Evolutionary conservation across 176 grass and related monocot species (phyloP).

Genomic region (Poa pratensis): DNA sequence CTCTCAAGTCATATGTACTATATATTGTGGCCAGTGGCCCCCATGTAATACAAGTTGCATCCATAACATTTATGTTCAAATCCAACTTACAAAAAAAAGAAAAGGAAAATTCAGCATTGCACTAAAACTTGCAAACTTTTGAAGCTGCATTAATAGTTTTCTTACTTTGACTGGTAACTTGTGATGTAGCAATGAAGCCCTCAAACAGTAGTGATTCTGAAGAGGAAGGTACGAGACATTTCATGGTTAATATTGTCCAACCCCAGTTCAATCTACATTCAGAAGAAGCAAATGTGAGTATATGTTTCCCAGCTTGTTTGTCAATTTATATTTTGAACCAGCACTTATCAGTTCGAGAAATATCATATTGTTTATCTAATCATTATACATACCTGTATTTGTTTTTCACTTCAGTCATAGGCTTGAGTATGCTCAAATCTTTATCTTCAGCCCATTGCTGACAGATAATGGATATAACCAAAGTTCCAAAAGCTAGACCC

Average conservation of each 20-base stretch:
- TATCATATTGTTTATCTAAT: constrained; percentile 37
- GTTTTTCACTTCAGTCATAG: constrained; percentile 30
- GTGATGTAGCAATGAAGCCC: constrained; percentile 57
- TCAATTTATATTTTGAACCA: constrained; percentile 25
- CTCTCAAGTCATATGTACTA: too few species aligned
- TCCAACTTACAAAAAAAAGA: too few species aligned
- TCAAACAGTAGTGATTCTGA: constrained; percentile 57
- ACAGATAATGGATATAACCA: constrained; percentile 11
- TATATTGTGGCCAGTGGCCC: too few species aligned
- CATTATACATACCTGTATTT: neutral
- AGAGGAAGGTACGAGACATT: constrained; percentile 85
- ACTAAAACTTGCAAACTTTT: constrained; percentile 27
- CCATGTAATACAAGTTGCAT: too few species aligned
- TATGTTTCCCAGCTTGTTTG: constrained; percentile 29
- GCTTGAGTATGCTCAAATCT: constrained; percentile 19
- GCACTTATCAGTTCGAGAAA: constrained; percentile 27
- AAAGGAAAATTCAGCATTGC: neutral
- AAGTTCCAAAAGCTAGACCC: constrained; percentile 10
- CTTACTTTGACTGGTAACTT: constrained; percentile 46
- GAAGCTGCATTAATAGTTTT: constrained; percentile 27
- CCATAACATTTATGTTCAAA: too few species aligned
- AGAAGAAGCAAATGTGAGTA: constrained; percentile 97
- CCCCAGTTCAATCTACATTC: constrained; percentile 99
- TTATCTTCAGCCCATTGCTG: constrained; percentile 25
- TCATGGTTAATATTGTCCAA: constrained; percentile 94